Base-by-base conservation (phyloP, 2,329 filamentous ascomycete genomes). In the Paraconiothyrium brasiliense region DNA sequence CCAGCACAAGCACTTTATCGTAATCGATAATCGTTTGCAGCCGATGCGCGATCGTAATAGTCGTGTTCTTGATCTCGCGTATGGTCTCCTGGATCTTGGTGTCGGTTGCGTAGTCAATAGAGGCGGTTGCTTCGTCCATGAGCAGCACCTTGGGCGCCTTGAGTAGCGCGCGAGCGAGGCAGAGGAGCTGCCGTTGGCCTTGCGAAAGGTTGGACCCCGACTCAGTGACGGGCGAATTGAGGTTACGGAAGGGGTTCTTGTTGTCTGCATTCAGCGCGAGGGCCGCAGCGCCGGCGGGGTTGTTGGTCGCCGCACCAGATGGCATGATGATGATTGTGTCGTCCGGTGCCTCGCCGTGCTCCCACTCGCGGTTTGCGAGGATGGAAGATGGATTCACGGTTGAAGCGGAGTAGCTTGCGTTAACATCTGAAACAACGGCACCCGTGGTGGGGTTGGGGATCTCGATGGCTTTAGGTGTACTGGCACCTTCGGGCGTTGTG, bases 101-200 rank as follows among this genome's bases (percentile, higher is more conserved):
- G 73, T 99, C 95, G 1, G 95, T 99, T 5, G 90, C 91, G 79
- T 98, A 98, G 81, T 99, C 95, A 73, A 99, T 98, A 0, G 92
- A 97, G 0, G 95, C 95, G 0, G 95, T 99, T 0, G 95, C 95
- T 83, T 99, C 95, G 79, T 99, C 95, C 95, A 99, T 98, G 74
- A 99, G 90, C n/a, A 99, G 84, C 1, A 99, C 93, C 67, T 92
- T 94, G 0, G 95, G 94, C 37, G 88, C 87, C 80, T 97, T 97
- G 65, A 99, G 90, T 68, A 99, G 88, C 0, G 95, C 95, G 58
- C 95, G 90, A 0, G 94, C 95, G 10, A 99, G 88, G 76, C 95
- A 99, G 59, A 99, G 84, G 10, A 99, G 89, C 79, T 99, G 95
- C 8, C 95, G 89, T 78, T 99, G 95, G 50, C 95, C 95, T 79